phyloP scores from a whole-genome alignment of 108 stramenopile genomes.

The Pseudonitzschia multiseries region DNA sequence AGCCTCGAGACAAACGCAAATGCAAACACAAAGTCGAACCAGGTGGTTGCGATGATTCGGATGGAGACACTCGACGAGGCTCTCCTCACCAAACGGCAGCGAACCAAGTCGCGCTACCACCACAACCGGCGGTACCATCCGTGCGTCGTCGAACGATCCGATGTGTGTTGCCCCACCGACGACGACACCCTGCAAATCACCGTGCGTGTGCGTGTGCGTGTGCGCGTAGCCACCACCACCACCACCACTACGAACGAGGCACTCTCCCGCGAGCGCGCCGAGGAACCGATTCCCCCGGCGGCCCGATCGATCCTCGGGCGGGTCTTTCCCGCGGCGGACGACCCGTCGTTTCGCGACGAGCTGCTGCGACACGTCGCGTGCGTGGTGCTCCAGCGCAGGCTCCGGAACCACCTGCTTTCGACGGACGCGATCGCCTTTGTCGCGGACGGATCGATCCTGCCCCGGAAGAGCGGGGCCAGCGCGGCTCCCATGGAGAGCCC shows the following conservation, averaged over 20 bases:
- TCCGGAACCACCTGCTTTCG: conserved; percentile 44
- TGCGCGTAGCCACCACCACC: background rate
- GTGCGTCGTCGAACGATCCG: conserved; percentile 73
- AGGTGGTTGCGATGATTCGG: conserved; percentile 33
- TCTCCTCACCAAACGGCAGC: conserved; percentile 19
- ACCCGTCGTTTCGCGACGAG: background rate
- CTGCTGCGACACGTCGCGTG: conserved; percentile 54
- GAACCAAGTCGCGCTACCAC: conserved; percentile 12
- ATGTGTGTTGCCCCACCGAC: conserved; percentile 42
- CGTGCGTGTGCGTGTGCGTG: conserved; percentile 1
- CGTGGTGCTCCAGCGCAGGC: conserved; percentile 58
- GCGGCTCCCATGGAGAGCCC: conserved; percentile 79
- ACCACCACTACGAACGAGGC: background rate
- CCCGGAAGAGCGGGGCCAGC: conserved; percentile 83
- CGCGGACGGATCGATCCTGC: conserved; percentile 84
- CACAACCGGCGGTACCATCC: conserved; percentile 29
- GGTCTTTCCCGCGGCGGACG: background rate
- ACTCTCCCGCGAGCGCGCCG: background rate
- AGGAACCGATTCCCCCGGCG: background rate
- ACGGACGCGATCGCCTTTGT: conserved; percentile 86
- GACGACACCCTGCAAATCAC: conserved; percentile 29
- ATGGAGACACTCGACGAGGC: conserved; percentile 50
- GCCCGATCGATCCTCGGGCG: background rate
- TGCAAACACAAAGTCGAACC: conserved; percentile 38
- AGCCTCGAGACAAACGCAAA: background rate